A percentile compares a stretch with the other conserved stretches of the same genome.
Evolutionary conservation across 495 filamentous ascomycete species (phyloP).

Genomic region (Gamarada debralockiae): DNA sequence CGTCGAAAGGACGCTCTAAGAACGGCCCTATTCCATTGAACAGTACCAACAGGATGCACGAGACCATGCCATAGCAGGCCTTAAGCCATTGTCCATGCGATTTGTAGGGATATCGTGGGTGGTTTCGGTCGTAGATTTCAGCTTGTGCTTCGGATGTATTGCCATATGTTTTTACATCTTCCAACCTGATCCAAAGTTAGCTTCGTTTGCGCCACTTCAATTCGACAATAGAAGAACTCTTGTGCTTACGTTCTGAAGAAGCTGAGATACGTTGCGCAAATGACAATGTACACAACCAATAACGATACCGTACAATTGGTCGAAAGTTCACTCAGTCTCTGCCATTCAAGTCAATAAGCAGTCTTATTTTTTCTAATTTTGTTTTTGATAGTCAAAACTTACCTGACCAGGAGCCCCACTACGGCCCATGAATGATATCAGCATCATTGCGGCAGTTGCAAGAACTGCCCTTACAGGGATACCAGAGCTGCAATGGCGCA

Average conservation of each 20-base stretch:
- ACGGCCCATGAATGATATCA: slow-evolving; percentile 44
- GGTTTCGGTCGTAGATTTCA: slow-evolving; percentile 38
- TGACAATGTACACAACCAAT: slow-evolving; percentile 38
- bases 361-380: too few relatives aligned
- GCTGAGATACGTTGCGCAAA: slow-evolving; percentile 40
- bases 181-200: slow-evolving; percentile 21
- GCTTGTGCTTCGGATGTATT: slow-evolving; percentile 32
- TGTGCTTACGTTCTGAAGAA: slow-evolving; percentile 36
- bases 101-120: slow-evolving; percentile 42
- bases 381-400: too few relatives aligned
- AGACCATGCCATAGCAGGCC: slow-evolving; percentile 39
- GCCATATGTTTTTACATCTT: slow-evolving; percentile 29
- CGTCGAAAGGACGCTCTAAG: slow-evolving; percentile 31
- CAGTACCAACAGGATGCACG: slow-evolving; percentile 36
- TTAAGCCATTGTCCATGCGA: slow-evolving; percentile 44
- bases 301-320: slow-evolving; percentile 43
- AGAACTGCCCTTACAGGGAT: slow-evolving; percentile 48
- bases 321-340: slow-evolving; percentile 35
- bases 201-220: not conserved
- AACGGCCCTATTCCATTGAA: slow-evolving; percentile 44
- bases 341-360: not conserved
- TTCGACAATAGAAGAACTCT: not conserved
- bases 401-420: slow-evolving; percentile 33
- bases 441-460: slow-evolving; percentile 36
- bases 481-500: slow-evolving; percentile 35